Conservation (phyloP, 176 grass and related monocot species). For the Zoysia japonica region DNA sequence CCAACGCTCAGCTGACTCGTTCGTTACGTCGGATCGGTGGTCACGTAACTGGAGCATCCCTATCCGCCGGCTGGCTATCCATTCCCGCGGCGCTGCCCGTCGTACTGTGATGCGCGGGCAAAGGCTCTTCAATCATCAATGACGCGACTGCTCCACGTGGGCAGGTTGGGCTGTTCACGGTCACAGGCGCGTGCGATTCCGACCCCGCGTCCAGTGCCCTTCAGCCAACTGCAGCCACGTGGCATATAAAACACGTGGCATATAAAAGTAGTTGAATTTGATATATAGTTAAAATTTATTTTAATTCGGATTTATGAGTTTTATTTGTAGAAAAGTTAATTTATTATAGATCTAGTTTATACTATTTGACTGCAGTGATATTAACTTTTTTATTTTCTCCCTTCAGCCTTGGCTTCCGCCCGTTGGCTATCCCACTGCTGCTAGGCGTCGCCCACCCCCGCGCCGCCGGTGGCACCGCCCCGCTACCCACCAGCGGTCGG, state of each 20-base stretch:
- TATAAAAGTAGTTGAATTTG: too few relatives aligned
- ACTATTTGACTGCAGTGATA: too few relatives aligned
- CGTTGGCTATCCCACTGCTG: neutral
- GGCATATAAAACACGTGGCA: too few relatives aligned
- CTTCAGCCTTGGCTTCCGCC: too few relatives aligned
- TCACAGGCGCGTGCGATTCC: conserved; percentile 18
- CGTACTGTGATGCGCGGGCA: neutral
- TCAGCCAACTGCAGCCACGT: too few relatives aligned
- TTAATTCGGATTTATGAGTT: too few relatives aligned
- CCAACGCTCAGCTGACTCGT: neutral
- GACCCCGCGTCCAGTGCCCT: neutral
- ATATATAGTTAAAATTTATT: too few relatives aligned
- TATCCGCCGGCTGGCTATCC: neutral
- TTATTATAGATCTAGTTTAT: too few relatives aligned
- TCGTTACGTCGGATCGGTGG: neutral
- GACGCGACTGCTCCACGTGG: conserved; percentile 41
- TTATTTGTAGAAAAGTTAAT: too few relatives aligned
- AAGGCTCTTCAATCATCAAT: conserved; percentile 6
- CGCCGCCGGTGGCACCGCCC: neutral
- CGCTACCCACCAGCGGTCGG: neutral
- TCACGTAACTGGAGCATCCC: neutral
- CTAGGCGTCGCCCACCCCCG: neutral
- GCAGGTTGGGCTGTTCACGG: conserved; percentile 24
- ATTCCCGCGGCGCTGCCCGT: neutral
- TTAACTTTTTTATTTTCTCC: too few relatives aligned